phyloP scores from a whole-genome alignment of 2,329 filamentous ascomycete species.

The Kalmusia sp. region DNA sequence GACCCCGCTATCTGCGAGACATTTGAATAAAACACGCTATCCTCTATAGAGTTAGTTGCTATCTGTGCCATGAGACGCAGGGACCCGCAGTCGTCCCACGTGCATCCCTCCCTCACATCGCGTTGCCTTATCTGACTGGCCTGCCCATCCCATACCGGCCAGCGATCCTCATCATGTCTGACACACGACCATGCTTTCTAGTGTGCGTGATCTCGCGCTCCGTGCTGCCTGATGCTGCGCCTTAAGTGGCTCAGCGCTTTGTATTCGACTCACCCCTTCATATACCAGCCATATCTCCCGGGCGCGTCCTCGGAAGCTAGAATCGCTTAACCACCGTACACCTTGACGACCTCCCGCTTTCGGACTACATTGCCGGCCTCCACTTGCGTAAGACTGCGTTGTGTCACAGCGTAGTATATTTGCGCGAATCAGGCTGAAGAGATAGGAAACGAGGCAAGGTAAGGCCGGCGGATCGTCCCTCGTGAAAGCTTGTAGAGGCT shows the following conservation, averaged over 20 bases:
- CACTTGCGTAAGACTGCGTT: not conserved
- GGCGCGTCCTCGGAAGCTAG: slow-evolving; percentile 12
- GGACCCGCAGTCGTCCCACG: slow-evolving; percentile 22
- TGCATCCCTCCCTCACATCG: slow-evolving; percentile 16
- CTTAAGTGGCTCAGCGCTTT: slow-evolving; percentile 38
- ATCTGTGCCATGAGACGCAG: slow-evolving; percentile 5
- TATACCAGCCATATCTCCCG: slow-evolving; percentile 15
- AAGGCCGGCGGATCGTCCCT: not conserved
- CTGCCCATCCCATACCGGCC: slow-evolving; percentile 8
- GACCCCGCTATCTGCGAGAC: not conserved
- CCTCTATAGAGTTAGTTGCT: not conserved
- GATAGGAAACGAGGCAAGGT: slow-evolving; percentile 3
- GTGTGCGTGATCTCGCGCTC: slow-evolving; percentile 32
- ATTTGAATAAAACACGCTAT: not conserved
- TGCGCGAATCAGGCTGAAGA: not conserved
- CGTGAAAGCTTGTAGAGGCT: not conserved
- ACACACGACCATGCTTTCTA: slow-evolving; percentile 24
- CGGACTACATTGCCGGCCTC: slow-evolving; percentile 6
- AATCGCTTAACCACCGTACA: not conserved
- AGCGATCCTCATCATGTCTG: slow-evolving; percentile 42
- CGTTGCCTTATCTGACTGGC: slow-evolving; percentile 31
- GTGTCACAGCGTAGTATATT: not conserved
- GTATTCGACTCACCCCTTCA: slow-evolving; percentile 21
- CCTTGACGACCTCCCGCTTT: slow-evolving; percentile 11
- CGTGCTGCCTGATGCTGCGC: slow-evolving; percentile 36